Conservation (phyloP, 192 early-diverging fungal genomes). For the Gryganskiella cystojenkinii region DNA sequence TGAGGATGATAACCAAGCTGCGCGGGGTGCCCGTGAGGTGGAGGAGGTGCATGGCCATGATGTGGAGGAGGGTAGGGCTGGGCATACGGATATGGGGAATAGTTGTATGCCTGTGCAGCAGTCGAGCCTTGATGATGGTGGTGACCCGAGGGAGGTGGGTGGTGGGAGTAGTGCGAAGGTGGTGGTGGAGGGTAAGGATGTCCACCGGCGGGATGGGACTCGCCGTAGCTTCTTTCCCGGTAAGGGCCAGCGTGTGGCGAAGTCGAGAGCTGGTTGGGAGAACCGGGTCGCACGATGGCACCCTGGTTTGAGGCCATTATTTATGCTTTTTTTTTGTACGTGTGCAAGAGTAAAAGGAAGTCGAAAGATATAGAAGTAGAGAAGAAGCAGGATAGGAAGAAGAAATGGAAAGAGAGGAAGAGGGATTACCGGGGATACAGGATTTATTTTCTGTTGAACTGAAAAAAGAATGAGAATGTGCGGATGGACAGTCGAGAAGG, state of each 20-base stretch:
- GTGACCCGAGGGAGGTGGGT: background rate
- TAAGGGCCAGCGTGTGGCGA: background rate
- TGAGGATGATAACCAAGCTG: background rate
- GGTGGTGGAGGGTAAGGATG: slow-evolving; percentile 1
- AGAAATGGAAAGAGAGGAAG: too few species aligned
- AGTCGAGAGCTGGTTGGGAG: background rate
- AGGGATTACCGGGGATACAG: too few species aligned
- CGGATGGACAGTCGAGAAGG: background rate
- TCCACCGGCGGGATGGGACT: too few species aligned
- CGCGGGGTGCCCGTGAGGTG: background rate
- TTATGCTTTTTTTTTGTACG: too few species aligned
- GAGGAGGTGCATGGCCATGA: slow-evolving; percentile 7
- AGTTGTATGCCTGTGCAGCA: background rate
- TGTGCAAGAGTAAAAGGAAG: too few species aligned
- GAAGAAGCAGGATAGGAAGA: too few species aligned
- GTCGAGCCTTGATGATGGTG: background rate
- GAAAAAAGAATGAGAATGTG: too few species aligned
- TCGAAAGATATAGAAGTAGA: too few species aligned
- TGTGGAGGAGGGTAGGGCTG: background rate
- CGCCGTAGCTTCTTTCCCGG: background rate
- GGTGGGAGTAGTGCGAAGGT: background rate
- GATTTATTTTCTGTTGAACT: too few species aligned
- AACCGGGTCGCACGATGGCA: too few species aligned
- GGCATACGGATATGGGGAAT: background rate
- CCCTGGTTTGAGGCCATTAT: too few species aligned